Evolutionary conservation across 2,329 filamentous ascomycete genomes (phyloP).

Genomic region (Pseudogymnoascus sp.): DNA sequence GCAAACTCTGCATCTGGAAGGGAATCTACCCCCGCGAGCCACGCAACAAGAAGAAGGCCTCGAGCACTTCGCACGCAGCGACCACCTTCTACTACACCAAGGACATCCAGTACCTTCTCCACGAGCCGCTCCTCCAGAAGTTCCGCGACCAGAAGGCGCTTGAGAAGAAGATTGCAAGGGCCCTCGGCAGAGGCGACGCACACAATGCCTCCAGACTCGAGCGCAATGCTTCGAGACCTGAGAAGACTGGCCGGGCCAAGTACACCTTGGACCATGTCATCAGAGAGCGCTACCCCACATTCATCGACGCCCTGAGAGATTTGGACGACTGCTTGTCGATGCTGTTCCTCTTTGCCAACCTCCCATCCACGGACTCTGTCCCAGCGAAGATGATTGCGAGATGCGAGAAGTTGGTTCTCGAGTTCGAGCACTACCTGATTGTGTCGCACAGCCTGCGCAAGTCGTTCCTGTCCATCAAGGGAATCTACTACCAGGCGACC

Average conservation of each 20-base stretch:
- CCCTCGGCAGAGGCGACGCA: slow-evolving; percentile 84
- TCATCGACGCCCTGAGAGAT: slow-evolving; percentile 86
- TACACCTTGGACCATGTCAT: slow-evolving; percentile 95
- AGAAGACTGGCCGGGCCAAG: slow-evolving; percentile 82
- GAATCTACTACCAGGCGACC: slow-evolving; percentile 97
- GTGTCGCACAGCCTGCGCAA: slow-evolving; percentile 84
- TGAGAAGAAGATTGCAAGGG: slow-evolving; percentile 93
- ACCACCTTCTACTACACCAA: slow-evolving; percentile 91
- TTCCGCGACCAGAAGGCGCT: slow-evolving; percentile 96
- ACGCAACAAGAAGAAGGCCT: slow-evolving; percentile 92
- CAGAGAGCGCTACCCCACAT: slow-evolving; percentile 95
- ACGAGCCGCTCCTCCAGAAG: slow-evolving; percentile 87
- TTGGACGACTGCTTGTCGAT: slow-evolving; percentile 95
- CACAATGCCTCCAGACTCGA: slow-evolving; percentile 82
- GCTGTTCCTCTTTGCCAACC: slow-evolving; percentile 94
- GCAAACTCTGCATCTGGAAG: slow-evolving; percentile 98
- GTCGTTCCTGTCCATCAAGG: slow-evolving; percentile 97
- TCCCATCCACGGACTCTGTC: slow-evolving; percentile 81
- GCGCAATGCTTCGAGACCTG: slow-evolving; percentile 74
- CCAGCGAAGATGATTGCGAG: slow-evolving; percentile 92
- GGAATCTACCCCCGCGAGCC: slow-evolving; percentile 98
- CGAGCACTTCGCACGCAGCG: slow-evolving; percentile 78
- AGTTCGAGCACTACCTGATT: slow-evolving; percentile 98
- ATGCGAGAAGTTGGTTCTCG: slow-evolving; percentile 85
- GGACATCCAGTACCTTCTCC: slow-evolving; percentile 96